These are phyloP conservation scores for Nothophoma quercina DNA, from an alignment of 2,329 filamentous ascomycete genomes.

Conservation along the genomic window DNA sequence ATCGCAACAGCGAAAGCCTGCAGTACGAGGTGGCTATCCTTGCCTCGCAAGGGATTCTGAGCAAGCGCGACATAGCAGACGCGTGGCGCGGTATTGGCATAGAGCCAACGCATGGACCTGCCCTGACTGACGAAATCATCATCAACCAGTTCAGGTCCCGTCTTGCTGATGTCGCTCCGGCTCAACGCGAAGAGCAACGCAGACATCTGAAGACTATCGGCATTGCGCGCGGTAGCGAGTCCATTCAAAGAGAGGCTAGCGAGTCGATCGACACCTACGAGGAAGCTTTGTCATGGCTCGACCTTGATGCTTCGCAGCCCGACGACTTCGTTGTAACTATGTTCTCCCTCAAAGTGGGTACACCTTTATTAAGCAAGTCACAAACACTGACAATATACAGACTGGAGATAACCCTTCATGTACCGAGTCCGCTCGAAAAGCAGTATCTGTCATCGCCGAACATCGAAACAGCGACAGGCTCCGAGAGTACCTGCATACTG, in stretches of 20 bases:
- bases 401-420: slow-evolving; percentile 60
- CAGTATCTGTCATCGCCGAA: slow-evolving; percentile 66
- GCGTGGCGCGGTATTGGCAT: slow-evolving; percentile 69
- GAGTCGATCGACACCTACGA: slow-evolving; percentile 67
- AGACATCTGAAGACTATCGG: slow-evolving; percentile 68
- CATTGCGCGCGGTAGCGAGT: slow-evolving; percentile 62
- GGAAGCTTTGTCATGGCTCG: slow-evolving; percentile 69
- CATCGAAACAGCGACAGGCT: slow-evolving; percentile 64
- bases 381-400: slow-evolving; percentile 41
- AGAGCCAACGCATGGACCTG: slow-evolving; percentile 47
- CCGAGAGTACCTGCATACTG: slow-evolving; percentile 61
- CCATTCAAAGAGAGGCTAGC: slow-evolving; percentile 65
- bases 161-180: slow-evolving; percentile 61
- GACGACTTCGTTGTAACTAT: slow-evolving; percentile 67
- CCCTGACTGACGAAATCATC: slow-evolving; percentile 65
- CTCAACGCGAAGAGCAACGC: slow-evolving; percentile 64
- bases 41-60: slow-evolving; percentile 65
- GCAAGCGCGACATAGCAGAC: slow-evolving; percentile 62
- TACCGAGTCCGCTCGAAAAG: slow-evolving; percentile 61
- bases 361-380: neutral
- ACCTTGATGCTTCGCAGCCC: slow-evolving; percentile 54
- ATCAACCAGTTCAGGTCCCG: slow-evolving; percentile 68
- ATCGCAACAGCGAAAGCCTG: slow-evolving; percentile 65
- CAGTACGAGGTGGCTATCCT: slow-evolving; percentile 65
- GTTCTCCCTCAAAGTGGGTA: slow-evolving; percentile 62